phyloP scores from a whole-genome alignment of 192 early-diverging fungal genomes.

The Linnemannia elongata region DNA sequence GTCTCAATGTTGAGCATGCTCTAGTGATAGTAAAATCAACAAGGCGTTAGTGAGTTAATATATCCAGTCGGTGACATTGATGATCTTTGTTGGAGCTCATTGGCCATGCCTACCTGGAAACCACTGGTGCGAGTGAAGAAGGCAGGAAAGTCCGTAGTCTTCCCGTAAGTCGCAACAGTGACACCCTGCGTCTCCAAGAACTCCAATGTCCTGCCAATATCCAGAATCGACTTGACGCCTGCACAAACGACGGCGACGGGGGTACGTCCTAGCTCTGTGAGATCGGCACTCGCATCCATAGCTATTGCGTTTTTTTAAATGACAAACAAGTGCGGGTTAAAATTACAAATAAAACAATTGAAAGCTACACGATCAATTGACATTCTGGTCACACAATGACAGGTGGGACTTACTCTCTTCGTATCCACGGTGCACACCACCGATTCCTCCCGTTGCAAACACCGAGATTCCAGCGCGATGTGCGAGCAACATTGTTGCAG shows the following conservation, averaged over 20 bases:
- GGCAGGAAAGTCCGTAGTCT: conserved; percentile 82
- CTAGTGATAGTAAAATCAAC: conserved; percentile 22
- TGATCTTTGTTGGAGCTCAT: not conserved
- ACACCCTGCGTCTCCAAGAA: conserved; percentile 95
- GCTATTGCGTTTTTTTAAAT: conserved; percentile 52
- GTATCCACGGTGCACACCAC: conserved; percentile 92
- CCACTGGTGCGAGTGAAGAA: conserved; percentile 90
- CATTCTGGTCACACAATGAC: conserved; percentile 7
- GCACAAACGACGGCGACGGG: conserved; percentile 97
- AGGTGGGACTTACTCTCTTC: conserved; percentile 63
- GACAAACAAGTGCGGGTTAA: not conserved
- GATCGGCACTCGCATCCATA: conserved; percentile 93
- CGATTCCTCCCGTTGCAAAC: conserved; percentile 98
- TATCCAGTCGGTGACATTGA: not conserved
- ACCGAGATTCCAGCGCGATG: conserved; percentile 87
- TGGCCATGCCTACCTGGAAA: conserved; percentile 61
- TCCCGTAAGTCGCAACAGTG: conserved; percentile 84
- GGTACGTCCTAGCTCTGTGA: conserved; percentile 91
- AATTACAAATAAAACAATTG: not conserved
- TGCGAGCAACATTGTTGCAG: conserved; percentile 92
- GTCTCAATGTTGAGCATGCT: conserved; percentile 66
- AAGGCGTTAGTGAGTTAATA: not conserved
- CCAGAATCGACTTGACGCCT: conserved; percentile 96
- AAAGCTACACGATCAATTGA: not conserved
- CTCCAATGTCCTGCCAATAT: conserved; percentile 93